Conservation (phyloP, 2,329 filamentous ascomycete genomes). For the Clarireedia sp. region DNA sequence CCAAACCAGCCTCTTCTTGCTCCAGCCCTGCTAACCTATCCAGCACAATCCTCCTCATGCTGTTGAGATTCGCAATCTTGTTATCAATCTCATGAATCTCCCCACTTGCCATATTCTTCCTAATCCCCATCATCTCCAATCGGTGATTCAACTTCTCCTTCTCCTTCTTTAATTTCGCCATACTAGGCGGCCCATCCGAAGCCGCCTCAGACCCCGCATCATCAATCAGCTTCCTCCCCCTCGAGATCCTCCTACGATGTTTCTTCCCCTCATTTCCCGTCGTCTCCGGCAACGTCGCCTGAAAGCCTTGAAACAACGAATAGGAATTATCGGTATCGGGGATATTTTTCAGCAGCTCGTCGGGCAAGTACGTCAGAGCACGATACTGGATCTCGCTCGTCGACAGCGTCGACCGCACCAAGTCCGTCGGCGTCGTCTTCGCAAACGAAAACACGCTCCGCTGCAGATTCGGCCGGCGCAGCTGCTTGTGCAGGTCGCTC, state of each 20-base stretch:
- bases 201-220: slow-evolving; percentile 32
- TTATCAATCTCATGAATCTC: slow-evolving; percentile 96
- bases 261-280: slow-evolving; percentile 59
- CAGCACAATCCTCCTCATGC: slow-evolving; percentile 86
- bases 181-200: slow-evolving; percentile 53
- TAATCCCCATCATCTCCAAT: slow-evolving; percentile 81
- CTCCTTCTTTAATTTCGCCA: slow-evolving; percentile 71
- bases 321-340: slow-evolving; percentile 80
- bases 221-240: slow-evolving; percentile 68
- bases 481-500: slow-evolving; percentile 80
- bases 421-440: slow-evolving; percentile 83
- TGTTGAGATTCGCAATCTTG: slow-evolving; percentile 88
- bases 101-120: slow-evolving; percentile 95
- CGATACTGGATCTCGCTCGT: slow-evolving; percentile 89
- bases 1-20: slow-evolving; percentile 81
- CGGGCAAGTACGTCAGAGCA: slow-evolving; percentile 77
- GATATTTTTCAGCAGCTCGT: slow-evolving; percentile 83
- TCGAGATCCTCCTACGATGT: slow-evolving; percentile 60
- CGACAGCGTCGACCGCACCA: slow-evolving; percentile 86
- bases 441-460: slow-evolving; percentile 87
- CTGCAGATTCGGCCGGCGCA: slow-evolving; percentile 76
- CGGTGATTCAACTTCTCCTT: slow-evolving; percentile 73
- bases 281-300: slow-evolving; percentile 72
- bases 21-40: slow-evolving; percentile 80
- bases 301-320: slow-evolving; percentile 93